phyloP scores from a whole-genome alignment of 2,329 filamentous ascomycete genomes.

The Purpureocillium takamizusanense region DNA sequence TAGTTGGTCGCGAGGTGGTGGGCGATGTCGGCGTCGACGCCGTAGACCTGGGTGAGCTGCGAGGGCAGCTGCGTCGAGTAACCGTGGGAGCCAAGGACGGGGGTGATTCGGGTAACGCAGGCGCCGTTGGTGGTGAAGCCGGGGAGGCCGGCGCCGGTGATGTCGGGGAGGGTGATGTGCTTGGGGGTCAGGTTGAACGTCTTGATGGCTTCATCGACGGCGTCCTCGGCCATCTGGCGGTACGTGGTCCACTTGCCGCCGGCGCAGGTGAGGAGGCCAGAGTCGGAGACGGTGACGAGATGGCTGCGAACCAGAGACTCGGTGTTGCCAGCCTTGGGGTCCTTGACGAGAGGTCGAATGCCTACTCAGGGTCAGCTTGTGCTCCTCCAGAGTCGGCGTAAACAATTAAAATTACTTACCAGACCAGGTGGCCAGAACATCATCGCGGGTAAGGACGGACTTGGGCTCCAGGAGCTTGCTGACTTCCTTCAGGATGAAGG shows the following conservation, averaged over 20 bases:
- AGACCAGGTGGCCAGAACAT: slow-evolving; percentile 76
- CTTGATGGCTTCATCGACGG: slow-evolving; percentile 68
- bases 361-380: slow-evolving; percentile 17
- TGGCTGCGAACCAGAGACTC: slow-evolving; percentile 79
- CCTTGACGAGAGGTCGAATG: slow-evolving; percentile 71
- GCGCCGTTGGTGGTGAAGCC: slow-evolving; percentile 50
- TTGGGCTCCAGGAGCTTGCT: slow-evolving; percentile 68
- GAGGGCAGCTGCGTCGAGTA: slow-evolving; percentile 31
- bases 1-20: slow-evolving; percentile 31
- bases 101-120: slow-evolving; percentile 67
- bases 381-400: neutral
- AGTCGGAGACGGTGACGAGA: slow-evolving; percentile 64
- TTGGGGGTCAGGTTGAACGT: slow-evolving; percentile 51
- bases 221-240: slow-evolving; percentile 80
- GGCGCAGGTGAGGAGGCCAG: slow-evolving; percentile 70
- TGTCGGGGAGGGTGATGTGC: slow-evolving; percentile 46
- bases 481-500: slow-evolving; percentile 74
- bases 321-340: slow-evolving; percentile 73
- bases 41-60: slow-evolving; percentile 26
- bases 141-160: slow-evolving; percentile 51
- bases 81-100: slow-evolving; percentile 69
- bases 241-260: slow-evolving; percentile 88
- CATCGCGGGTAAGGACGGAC: slow-evolving; percentile 62
- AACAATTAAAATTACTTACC: slow-evolving; percentile 35
- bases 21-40: slow-evolving; percentile 29